Evolutionary conservation across 2,329 filamentous ascomycete species (phyloP).

Genomic region (Penicillium digitatum): DNA sequence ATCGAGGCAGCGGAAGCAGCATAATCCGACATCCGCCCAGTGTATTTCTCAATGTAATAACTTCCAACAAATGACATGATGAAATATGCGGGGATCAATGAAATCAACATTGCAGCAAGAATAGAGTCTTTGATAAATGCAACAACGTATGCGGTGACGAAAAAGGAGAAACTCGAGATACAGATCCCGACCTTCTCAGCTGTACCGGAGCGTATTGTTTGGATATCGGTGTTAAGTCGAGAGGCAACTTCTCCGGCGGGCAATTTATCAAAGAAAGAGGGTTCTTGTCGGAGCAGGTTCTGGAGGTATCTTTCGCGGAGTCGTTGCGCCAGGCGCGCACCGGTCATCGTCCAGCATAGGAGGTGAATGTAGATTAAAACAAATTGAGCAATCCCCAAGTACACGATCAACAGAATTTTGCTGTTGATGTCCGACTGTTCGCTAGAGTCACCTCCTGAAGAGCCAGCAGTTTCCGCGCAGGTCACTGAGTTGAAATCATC

Average conservation of each 20-base stretch:
- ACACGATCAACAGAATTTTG: constrained; percentile 60
- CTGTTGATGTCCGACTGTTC: constrained; percentile 37
- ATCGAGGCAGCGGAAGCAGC: constrained; percentile 59
- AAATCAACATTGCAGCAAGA: constrained; percentile 62
- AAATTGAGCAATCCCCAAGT: constrained; percentile 62
- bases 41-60: constrained; percentile 51
- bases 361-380: constrained; percentile 62
- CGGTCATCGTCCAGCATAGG: constrained; percentile 61
- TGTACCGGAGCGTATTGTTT: constrained; percentile 63
- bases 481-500: constrained; percentile 38
- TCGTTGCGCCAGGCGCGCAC: constrained; percentile 60
- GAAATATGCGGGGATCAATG: constrained; percentile 60
- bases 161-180: constrained; percentile 61
- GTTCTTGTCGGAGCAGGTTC: constrained; percentile 58
- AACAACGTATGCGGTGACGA: constrained; percentile 63
- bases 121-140: constrained; percentile 62
- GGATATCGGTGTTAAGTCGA: constrained; percentile 62
- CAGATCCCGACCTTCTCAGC: constrained; percentile 68
- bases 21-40: constrained; percentile 49
- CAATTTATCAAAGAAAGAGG: constrained; percentile 61
- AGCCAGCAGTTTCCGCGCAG: constrained; percentile 14
- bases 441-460: constrained; percentile 14
- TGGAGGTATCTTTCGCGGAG: constrained; percentile 59
- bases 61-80: constrained; percentile 57
- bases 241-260: constrained; percentile 61